phyloP scores from a whole-genome alignment of 257 asterid genomes.

The Capsicum pubescens region DNA sequence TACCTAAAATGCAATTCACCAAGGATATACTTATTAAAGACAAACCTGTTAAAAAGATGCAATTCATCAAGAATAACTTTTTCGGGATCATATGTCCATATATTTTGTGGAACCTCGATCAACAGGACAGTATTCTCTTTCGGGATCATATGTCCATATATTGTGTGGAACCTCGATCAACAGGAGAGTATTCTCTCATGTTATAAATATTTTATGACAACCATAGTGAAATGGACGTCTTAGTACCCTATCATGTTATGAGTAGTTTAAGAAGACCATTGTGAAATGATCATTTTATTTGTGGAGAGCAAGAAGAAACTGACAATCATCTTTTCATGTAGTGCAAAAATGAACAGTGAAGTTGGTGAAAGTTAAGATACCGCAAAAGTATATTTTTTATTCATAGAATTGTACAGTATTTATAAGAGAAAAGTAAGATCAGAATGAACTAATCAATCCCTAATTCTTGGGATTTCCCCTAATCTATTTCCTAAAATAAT shows the following conservation, averaged over 20 bases:
- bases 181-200: constrained; percentile 6
- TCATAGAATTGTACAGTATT: no score
- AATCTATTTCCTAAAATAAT: no score
- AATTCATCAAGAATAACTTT: not conserved
- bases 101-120: no score
- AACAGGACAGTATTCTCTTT: not conserved
- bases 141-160: not conserved
- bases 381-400: no score
- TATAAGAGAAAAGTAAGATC: no score
- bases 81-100: not conserved
- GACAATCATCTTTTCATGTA: not conserved
- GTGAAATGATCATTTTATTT: constrained; percentile 2
- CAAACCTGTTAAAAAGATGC: not conserved
- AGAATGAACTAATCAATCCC: no score
- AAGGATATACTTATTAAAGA: not conserved
- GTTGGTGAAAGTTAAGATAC: no score
- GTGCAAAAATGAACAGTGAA: not conserved
- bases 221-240: not conserved
- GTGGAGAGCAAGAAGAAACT: constrained; percentile 18
- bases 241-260: not conserved
- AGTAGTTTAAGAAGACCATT: not conserved
- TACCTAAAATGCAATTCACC: constrained; percentile 14
- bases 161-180: no score
- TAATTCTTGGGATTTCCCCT: no score
- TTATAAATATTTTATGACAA: not conserved